Base-by-base conservation (phyloP, 345 rosid genomes). In the Cardamine chenopodiifolia region DNA sequence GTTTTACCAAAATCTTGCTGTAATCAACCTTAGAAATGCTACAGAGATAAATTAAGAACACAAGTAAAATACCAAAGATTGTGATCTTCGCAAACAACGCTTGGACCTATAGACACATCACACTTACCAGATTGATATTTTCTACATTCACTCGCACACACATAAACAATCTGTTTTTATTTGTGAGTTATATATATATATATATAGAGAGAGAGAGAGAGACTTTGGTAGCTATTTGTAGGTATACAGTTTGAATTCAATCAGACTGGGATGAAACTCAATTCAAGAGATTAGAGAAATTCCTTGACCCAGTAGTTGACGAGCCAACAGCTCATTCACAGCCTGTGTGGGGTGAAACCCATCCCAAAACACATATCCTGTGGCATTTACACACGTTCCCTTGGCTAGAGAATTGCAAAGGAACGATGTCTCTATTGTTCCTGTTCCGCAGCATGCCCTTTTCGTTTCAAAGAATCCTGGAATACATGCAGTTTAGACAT, bases 341-440 rank as follows among this genome's bases (percentile, higher is more conserved):
- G 96, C 89, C 88, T 94, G 91, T 5, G 98, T 81, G 62, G 97
- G 95, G 84, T 93, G 97, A 82, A 89, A 94, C 68, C 94, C 97
- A 65, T 94, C 98, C 96, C 98, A 91, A 66, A 94, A 94, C 71
- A 93, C 89, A 66, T 89, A 93, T 17, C 71, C 72, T 63, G 92
- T 87, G 35, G 98, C 96, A 79, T 91, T 89, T 68, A 86, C 54
- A 84, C 96, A 94, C 64, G 96, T 91, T 32, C 94, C 96, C 4
- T 66, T 3, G 7, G 95, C 74, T 70, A 82, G 50, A 63, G 85
- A 75, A 79, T 91, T 89, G 85, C 98, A 89, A 39, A 93, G 94
- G 63, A 89, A 63, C 12, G 98, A 87, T 32, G 96, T 91, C 77
- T 93, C 98, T 44, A 89, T 3, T 49, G 89, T 88, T 35, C 94